Conservation (phyloP, 1,284 basidiomycete species). For the Peniophora sp. region DNA sequence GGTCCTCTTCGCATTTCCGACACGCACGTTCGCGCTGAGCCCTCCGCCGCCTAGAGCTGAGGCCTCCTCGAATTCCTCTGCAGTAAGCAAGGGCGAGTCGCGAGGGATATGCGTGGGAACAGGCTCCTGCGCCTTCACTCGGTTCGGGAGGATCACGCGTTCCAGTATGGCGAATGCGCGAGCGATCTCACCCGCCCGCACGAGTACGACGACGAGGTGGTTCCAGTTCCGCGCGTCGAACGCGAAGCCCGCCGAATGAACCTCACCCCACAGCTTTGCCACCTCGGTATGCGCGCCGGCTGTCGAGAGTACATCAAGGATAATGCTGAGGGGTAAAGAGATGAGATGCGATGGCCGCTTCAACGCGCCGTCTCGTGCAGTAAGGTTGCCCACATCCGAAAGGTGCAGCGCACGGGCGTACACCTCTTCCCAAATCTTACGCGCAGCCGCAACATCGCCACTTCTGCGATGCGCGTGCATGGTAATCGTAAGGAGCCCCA, state of each 20-base stretch:
- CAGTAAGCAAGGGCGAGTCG: conserved; percentile 31
- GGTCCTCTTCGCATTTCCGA: background rate
- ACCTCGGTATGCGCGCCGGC: conserved; percentile 60
- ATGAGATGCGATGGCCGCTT: conserved; percentile 48
- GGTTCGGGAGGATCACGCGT: conserved; percentile 65
- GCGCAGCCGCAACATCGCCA: conserved; percentile 49
- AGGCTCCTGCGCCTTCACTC: conserved; percentile 23
- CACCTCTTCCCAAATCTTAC: conserved; percentile 67
- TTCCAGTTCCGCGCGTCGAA: conserved; percentile 96
- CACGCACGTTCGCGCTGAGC: conserved; percentile 13
- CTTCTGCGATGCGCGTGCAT: conserved; percentile 71
- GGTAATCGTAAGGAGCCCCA: conserved; percentile 60
- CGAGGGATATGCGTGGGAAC: conserved; percentile 18
- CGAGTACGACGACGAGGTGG: conserved; percentile 68
- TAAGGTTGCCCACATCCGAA: conserved; percentile 21
- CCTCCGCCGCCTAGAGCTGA: conserved; percentile 11
- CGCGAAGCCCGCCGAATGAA: conserved; percentile 63
- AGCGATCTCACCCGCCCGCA: conserved; percentile 72
- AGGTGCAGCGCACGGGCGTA: conserved; percentile 43
- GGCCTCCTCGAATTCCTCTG: conserved; percentile 34
- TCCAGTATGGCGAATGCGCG: conserved; percentile 84
- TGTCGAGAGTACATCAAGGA: conserved; percentile 70
- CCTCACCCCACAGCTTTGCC: conserved; percentile 59
- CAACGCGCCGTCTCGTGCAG: conserved; percentile 20
- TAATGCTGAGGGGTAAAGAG: conserved; percentile 78